Base-by-base conservation (phyloP, 306 rosid genomes). In the Malus asiatica region DNA sequence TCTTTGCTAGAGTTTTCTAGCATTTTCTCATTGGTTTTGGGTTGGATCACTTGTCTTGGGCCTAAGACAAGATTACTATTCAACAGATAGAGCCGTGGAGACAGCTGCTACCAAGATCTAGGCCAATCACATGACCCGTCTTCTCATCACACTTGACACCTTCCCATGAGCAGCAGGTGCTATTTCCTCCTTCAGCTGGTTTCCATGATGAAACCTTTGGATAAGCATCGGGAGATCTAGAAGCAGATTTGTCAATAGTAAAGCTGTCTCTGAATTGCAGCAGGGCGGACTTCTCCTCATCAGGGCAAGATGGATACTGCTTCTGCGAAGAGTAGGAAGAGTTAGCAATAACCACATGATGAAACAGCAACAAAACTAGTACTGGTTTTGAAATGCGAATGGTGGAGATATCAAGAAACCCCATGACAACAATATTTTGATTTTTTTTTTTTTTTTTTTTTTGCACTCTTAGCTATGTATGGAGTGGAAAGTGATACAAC, bases 101-200 rank as follows among this genome's bases (percentile, higher is more conserved):
- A 25, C 25, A 80, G 8, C 83, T 46, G 40, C 66, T 73, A 3
- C 51, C 68, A 27, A 79, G 82, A 72, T 78, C 22, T 55, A 78
- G 77, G 23, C 33, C 35, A 8, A 65, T 64, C 8, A 65, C 77
- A 53, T 52, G 78, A 13, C 66, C 30, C 29, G 29, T 27, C 29
- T 27, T 27, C 29, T 27, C 29, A 27, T 27, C 29, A 27, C 29
- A 27, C 29, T 80, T 33, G 3, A 80, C 23, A 0, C 83, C 79
- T 0, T 79, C 55, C 75, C 79, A 79, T 1, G 44, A 19, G 68
- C 82, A 79, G 20, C 79, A 79, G n/a, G 19, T 48, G n/a, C 30
- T 22, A 10, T 20, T 65, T 57, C 13, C 27, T n/a, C 19, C 59
- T 29, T 25, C 29, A 30, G 20, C 58, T 3, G 4, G 44, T 38